phyloP scores from a whole-genome alignment of 306 rosid species.

The Alnus glutinosa region DNA sequence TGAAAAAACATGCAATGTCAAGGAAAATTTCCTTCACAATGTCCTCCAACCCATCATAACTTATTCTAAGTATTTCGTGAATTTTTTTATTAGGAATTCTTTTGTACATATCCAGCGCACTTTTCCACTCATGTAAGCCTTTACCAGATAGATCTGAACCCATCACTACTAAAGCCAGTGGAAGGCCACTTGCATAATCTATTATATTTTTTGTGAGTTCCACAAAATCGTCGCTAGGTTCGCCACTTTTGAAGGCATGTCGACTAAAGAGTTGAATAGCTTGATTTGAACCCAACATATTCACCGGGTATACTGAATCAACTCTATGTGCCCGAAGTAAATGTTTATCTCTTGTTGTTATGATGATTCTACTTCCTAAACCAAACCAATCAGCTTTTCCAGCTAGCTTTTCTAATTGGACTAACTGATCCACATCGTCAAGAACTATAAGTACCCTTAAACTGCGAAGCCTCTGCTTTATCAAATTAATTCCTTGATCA shows the following conservation, averaged over 20 bases:
- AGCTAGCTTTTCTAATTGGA: too few species aligned
- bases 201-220: neutral
- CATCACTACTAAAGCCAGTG: constrained; percentile 35
- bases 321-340: too few species aligned
- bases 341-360: too few species aligned
- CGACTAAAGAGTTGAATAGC: too few species aligned
- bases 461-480: too few species aligned
- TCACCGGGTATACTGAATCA: too few species aligned
- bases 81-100: neutral
- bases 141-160: constrained; percentile 25
- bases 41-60: constrained; percentile 25
- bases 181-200: constrained; percentile 33
- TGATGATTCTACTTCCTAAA: too few species aligned
- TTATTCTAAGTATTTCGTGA: constrained; percentile 1
- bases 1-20: constrained; percentile 25
- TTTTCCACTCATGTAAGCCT: constrained; percentile 23
- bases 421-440: too few species aligned
- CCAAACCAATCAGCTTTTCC: too few species aligned
- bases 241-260: constrained; percentile 22
- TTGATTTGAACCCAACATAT: too few species aligned
- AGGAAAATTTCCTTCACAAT: neutral
- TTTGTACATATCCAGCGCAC: constrained; percentile 13
- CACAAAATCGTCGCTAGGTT: neutral
- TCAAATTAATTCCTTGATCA: too few species aligned
- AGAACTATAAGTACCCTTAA: too few species aligned